Evolutionary conservation across 1,284 basidiomycete genomes (phyloP).

Genomic region (Cutaneotrichosporon mucoides): DNA sequence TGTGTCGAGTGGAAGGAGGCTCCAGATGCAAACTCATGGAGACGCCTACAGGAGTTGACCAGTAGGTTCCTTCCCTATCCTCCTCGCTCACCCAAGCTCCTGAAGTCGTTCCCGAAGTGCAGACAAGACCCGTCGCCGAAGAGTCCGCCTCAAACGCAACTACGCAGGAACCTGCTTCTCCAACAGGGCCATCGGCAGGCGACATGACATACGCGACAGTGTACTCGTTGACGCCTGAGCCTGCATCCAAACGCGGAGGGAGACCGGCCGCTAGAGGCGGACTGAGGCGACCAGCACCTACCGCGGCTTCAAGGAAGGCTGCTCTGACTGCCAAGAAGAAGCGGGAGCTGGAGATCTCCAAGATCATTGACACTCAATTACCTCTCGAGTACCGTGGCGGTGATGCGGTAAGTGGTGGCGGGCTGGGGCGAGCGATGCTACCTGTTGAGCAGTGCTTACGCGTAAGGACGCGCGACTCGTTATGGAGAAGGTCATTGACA

Average conservation of each 20-base stretch:
- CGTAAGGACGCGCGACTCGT: slow-evolving; percentile 63
- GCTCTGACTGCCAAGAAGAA: slow-evolving; percentile 68
- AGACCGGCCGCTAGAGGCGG: slow-evolving; percentile 1
- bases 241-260: not conserved
- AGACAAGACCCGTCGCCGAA: no score
- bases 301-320: slow-evolving; percentile 17
- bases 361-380: slow-evolving; percentile 64
- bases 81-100: no score
- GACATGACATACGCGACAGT: slow-evolving; percentile 46
- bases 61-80: slow-evolving; percentile 1
- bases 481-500: slow-evolving; percentile 63
- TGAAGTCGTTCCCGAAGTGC: no score
- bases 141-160: not conserved
- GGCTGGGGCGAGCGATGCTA: no score
- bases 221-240: slow-evolving; percentile 20
- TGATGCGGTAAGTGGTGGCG: not conserved
- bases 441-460: no score
- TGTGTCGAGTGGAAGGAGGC: slow-evolving; percentile 78
- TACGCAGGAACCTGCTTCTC: not conserved
- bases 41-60: slow-evolving; percentile 48
- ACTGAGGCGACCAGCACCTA: not conserved
- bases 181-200: slow-evolving; percentile 7
- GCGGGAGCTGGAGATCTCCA: slow-evolving; percentile 61
- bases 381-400: slow-evolving; percentile 82
- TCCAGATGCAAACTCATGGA: slow-evolving; percentile 50